Percentiles rank a stretch among this genome's conserved stretches.
Evolutionary conservation across 2,329 filamentous ascomycete species (phyloP).

Genomic region (Capronia coronata): DNA sequence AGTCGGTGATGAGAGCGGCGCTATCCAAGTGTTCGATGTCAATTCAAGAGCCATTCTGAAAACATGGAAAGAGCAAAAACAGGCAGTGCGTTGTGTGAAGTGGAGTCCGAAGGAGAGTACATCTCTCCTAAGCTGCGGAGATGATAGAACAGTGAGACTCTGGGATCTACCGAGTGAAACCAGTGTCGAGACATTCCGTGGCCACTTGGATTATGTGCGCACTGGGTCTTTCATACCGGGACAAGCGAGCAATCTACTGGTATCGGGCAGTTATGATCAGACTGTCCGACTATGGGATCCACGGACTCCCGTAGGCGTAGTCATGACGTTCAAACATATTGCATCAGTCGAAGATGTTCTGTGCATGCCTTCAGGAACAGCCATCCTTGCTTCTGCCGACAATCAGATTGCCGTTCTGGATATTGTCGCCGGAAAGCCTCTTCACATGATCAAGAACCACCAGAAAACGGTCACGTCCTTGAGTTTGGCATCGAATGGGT

Average conservation of each 20-base stretch:
- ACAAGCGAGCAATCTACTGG: constrained; percentile 63
- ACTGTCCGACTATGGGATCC: constrained; percentile 94
- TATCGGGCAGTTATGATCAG: constrained; percentile 90
- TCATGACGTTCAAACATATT: constrained; percentile 94
- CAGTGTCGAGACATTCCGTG: constrained; percentile 69
- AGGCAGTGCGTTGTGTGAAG: constrained; percentile 84
- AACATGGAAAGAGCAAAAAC: constrained; percentile 91
- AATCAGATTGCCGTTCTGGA: constrained; percentile 88
- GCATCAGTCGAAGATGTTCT: constrained; percentile 84
- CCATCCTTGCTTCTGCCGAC: constrained; percentile 74
- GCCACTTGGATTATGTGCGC: constrained; percentile 89
- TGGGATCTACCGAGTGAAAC: constrained; percentile 86
- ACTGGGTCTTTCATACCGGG: constrained; percentile 77
- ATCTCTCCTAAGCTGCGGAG: constrained; percentile 77
- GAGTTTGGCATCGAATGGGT: constrained; percentile 70
- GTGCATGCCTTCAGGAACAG: constrained; percentile 77
- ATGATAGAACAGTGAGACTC: constrained; percentile 84
- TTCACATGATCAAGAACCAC: constrained; percentile 84
- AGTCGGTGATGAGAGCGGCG: constrained; percentile 83
- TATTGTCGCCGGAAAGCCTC: constrained; percentile 79
- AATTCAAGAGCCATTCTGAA: constrained; percentile 83
- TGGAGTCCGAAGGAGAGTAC: constrained; percentile 90
- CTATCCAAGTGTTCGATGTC: constrained; percentile 92
- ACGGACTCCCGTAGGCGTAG: constrained; percentile 59
- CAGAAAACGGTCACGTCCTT: constrained; percentile 95